Evolutionary conservation across 768 basidiomycete species (phyloP), one percentile per base, ranked within the genome.

Genomic region (Boletus vinaceobasis): DNA sequence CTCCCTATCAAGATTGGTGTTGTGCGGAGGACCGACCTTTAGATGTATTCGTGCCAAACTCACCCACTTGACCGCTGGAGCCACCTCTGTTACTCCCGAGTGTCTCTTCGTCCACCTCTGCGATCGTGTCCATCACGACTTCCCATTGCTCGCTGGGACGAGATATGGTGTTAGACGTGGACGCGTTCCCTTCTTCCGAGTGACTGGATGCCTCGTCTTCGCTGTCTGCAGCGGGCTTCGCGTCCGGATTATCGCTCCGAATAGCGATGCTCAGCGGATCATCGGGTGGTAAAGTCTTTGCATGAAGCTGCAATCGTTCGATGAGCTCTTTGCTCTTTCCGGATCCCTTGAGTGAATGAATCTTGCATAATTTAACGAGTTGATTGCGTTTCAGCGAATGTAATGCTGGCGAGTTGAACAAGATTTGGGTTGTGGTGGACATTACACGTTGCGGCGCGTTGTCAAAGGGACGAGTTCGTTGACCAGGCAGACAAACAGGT

Each of bases 111-210:
- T 87, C 85, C 17, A 76, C 69, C 54, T 91, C 89, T 48, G 81
- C 74, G 36, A 88, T 91, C 55, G 82, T 81, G 50, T 92, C 90
- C 85, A 92, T 90, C n/a, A 91, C 82, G 55, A 92, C 74, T 65
- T 90, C 88, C 89, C 91, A 92, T 61, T 87, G 85, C 62, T 89
- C 87, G 63, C 88, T 88, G 0, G 87, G 86, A 40, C 87, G 78
- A 10, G 83, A 73, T 55, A 75, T 64, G 37, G 68, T 52, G 58
- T 43, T 19, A 57, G 58, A 43, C 11, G 15, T 44, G 0, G 57
- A 50, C 43, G 51, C 27, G 27, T 54, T 46, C n/a, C 50, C 50
- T 39, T 58, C 61, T 14, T 29, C 40, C 23, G 65, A 60, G 46
- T 70, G 32, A 32, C 50, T 65, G 4, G 73, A 67, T 26, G 57